These are phyloP conservation scores for Fusarium poae DNA, from an alignment of 2,329 filamentous ascomycete genomes.

Conservation along the genomic window DNA sequence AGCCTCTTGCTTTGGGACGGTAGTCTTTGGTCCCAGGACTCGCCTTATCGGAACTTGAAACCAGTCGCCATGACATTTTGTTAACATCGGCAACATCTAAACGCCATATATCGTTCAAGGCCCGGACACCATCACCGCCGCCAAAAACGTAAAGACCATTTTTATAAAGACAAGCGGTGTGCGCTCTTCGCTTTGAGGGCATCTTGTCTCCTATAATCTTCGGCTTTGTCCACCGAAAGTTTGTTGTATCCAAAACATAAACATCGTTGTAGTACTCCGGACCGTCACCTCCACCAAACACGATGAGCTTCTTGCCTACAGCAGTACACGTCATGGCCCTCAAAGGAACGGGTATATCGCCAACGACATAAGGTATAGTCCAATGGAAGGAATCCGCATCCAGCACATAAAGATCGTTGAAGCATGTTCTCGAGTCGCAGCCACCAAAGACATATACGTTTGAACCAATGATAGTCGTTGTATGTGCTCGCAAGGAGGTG, in stretches of 20 bases:
- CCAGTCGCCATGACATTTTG: slow-evolving; percentile 77
- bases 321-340: slow-evolving; percentile 80
- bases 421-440: slow-evolving; percentile 75
- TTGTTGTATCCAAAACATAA: slow-evolving; percentile 78
- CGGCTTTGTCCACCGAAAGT: slow-evolving; percentile 75
- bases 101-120: slow-evolving; percentile 79
- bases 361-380: slow-evolving; percentile 73
- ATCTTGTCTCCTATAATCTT: slow-evolving; percentile 68
- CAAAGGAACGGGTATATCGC: slow-evolving; percentile 73
- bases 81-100: slow-evolving; percentile 74
- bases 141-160: slow-evolving; percentile 80
- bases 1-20: slow-evolving; percentile 74
- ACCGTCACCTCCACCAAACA: slow-evolving; percentile 78
- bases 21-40: slow-evolving; percentile 53
- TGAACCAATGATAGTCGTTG: slow-evolving; percentile 73
- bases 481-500: slow-evolving; percentile 74
- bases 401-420: slow-evolving; percentile 77
- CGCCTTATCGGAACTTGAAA: slow-evolving; percentile 64
- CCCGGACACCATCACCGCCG: slow-evolving; percentile 76
- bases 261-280: slow-evolving; percentile 80
- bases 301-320: slow-evolving; percentile 76
- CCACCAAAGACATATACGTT: slow-evolving; percentile 78
- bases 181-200: slow-evolving; percentile 73
- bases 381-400: slow-evolving; percentile 79
- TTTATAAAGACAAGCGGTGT: slow-evolving; percentile 79